Percentiles rank a stretch among this genome's conserved stretches.
Evolutionary conservation across 352 stramenopile genomes (phyloP).

Genomic region (Phytophthora pistaciae): DNA sequence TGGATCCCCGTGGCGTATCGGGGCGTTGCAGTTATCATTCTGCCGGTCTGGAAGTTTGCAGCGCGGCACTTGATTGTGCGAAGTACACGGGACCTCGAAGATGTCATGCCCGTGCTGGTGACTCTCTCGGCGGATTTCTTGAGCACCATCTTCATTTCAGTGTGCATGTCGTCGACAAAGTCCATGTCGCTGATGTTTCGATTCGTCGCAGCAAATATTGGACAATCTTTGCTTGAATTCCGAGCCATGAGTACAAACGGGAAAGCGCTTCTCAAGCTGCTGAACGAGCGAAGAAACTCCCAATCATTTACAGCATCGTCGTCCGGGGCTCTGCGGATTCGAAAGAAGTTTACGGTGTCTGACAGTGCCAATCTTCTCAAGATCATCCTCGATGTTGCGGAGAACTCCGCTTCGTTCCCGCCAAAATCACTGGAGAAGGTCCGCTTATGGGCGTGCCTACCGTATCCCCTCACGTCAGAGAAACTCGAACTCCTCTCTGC

Average conservation of each 20-base stretch:
- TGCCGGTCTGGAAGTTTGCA: slow-evolving; percentile 16
- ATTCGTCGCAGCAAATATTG: slow-evolving; percentile 9
- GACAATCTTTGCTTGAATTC: slow-evolving; percentile 11
- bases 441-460: background rate
- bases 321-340: too few species aligned
- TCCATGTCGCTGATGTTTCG: slow-evolving; percentile 6
- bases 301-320: too few species aligned
- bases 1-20: slow-evolving; percentile 2
- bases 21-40: background rate
- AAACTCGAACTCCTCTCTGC: background rate
- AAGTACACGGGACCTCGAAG: slow-evolving; percentile 6
- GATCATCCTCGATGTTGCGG: too few species aligned
- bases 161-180: slow-evolving; percentile 22
- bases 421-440: background rate
- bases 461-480: background rate
- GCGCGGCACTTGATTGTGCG: slow-evolving; percentile 9
- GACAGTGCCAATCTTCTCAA: too few species aligned
- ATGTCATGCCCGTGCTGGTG: slow-evolving; percentile 17
- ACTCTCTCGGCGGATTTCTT: slow-evolving; percentile 21
- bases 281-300: too few species aligned
- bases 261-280: too few species aligned
- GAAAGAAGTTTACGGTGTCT: too few species aligned
- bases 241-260: slow-evolving; percentile 11
- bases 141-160: slow-evolving; percentile 17
- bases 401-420: background rate